phyloP scores from a whole-genome alignment of 306 rosid species.

The Trifolium fragiferum region DNA sequence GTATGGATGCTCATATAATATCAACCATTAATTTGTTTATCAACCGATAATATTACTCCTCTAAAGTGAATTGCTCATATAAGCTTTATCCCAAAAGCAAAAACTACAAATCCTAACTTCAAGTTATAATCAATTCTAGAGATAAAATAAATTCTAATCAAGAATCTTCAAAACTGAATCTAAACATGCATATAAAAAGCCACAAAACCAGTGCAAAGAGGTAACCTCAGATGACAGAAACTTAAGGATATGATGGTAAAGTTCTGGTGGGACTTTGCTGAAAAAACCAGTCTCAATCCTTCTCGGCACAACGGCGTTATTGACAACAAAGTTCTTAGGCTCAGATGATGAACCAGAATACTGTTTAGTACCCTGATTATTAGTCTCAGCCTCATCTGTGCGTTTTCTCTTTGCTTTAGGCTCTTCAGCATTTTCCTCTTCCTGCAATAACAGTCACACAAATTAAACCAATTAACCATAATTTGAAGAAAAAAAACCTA shows the following conservation, averaged over 20 bases:
- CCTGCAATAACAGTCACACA: slow-evolving; percentile 52
- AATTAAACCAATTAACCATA: slow-evolving; percentile 2
- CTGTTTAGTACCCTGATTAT: slow-evolving; percentile 16
- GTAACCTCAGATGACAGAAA: slow-evolving; percentile 88
- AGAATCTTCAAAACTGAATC: not conserved
- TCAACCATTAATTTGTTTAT: too few species aligned
- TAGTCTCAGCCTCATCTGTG: slow-evolving; percentile 40
- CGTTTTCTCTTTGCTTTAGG: slow-evolving; percentile 64
- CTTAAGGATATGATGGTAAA: slow-evolving; percentile 79
- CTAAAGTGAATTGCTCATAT: too few species aligned
- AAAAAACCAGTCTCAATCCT: slow-evolving; percentile 74
- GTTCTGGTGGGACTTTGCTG: slow-evolving; percentile 81
- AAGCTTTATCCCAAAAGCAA: not conserved
- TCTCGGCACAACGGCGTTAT: slow-evolving; percentile 38
- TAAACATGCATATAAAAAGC: not conserved
- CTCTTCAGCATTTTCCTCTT: slow-evolving; percentile 54
- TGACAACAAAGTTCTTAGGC: slow-evolving; percentile 35
- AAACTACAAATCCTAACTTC: not conserved
- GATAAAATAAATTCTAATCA: not conserved
- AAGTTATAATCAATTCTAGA: not conserved
- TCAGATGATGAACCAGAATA: slow-evolving; percentile 35
- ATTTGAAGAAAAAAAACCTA: slow-evolving; percentile 9
- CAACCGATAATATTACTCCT: too few species aligned
- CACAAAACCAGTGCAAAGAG: not conserved
- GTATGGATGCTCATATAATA: too few species aligned